phyloP scores from a whole-genome alignment of 225 moss, liverwort and hornwort species.

The Marchantia polymorpha region DNA sequence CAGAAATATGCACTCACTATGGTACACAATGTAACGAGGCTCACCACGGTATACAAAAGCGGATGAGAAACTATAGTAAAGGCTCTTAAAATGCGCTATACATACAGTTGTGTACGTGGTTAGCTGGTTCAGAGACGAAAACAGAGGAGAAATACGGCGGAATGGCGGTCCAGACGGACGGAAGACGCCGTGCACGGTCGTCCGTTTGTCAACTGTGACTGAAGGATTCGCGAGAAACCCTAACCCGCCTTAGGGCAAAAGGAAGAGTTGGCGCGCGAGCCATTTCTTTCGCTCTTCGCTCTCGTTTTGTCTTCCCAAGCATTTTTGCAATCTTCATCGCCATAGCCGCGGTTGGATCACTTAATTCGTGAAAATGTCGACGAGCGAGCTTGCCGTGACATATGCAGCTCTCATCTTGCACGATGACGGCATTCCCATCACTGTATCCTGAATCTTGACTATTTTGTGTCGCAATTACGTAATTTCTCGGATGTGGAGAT shows the following conservation, averaged over 20 bases:
- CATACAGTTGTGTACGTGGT: no score
- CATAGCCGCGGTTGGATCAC: background rate
- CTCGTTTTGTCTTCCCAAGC: background rate
- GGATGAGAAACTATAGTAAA: no score
- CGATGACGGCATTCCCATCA: constrained; percentile 82
- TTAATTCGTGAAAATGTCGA: constrained; percentile 43
- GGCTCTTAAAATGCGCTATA: no score
- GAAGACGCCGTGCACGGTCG: no score
- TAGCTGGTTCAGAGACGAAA: no score
- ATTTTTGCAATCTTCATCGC: background rate
- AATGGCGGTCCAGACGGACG: no score
- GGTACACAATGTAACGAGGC: no score
- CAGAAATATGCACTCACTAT: no score
- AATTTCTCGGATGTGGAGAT: background rate
- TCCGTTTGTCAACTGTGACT: no score
- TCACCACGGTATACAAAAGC: no score
- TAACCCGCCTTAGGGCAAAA: constrained; percentile 9
- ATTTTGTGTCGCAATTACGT: no score
- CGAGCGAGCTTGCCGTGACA: constrained; percentile 66
- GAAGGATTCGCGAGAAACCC: background rate
- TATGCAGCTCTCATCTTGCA: constrained; percentile 71
- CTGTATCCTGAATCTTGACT: constrained; percentile 30
- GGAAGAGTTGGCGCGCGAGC: background rate
- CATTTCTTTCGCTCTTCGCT: background rate
- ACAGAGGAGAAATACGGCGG: no score